Conservation (phyloP, 1,284 basidiomycete genomes). For the Mycosarcoma maydis region DNA sequence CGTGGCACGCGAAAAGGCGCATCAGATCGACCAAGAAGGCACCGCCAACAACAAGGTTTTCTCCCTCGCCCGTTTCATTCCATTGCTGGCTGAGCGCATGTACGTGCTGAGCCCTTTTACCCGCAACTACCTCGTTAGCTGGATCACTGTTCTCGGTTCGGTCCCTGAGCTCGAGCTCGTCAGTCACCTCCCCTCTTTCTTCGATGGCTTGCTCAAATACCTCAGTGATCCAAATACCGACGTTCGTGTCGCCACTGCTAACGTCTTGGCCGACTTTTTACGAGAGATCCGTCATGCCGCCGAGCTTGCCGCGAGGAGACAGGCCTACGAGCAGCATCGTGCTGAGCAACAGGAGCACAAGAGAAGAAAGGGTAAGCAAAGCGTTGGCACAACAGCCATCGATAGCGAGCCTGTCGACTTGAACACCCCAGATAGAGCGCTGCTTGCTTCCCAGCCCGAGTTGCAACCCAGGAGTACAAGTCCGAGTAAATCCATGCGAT, state of each 20-base stretch:
- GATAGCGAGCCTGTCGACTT: not conserved
- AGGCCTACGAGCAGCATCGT: conserved; percentile 32
- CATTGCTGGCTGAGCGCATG: conserved; percentile 89
- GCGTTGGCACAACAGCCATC: not conserved
- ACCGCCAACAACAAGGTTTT: conserved; percentile 72
- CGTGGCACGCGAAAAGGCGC: conserved; percentile 62
- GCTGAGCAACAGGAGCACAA: conserved; percentile 27
- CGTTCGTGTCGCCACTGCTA: conserved; percentile 89
- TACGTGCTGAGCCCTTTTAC: conserved; percentile 96
- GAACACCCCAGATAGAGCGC: conserved; percentile 69
- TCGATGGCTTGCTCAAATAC: conserved; percentile 89
- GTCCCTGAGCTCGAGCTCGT: conserved; percentile 96
- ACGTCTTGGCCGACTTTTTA: conserved; percentile 88
- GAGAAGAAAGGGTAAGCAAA: conserved; percentile 71
- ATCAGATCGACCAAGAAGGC: conserved; percentile 39
- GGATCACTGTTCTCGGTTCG: conserved; percentile 95
- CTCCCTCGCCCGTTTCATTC: conserved; percentile 92
- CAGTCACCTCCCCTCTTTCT: conserved; percentile 89
- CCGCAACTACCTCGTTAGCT: conserved; percentile 92
- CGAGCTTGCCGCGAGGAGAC: conserved; percentile 33
- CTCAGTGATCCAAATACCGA: conserved; percentile 94
- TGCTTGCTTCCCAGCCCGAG: conserved; percentile 29
- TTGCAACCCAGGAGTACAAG: conserved; percentile 26
- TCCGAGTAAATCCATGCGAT: conserved; percentile 27
- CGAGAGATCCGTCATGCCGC: conserved; percentile 74